Evolutionary conservation across 495 filamentous ascomycete genomes (phyloP), one percentile per base, ranked within the genome.

Genomic region (Aspergillus heteromorphus): DNA sequence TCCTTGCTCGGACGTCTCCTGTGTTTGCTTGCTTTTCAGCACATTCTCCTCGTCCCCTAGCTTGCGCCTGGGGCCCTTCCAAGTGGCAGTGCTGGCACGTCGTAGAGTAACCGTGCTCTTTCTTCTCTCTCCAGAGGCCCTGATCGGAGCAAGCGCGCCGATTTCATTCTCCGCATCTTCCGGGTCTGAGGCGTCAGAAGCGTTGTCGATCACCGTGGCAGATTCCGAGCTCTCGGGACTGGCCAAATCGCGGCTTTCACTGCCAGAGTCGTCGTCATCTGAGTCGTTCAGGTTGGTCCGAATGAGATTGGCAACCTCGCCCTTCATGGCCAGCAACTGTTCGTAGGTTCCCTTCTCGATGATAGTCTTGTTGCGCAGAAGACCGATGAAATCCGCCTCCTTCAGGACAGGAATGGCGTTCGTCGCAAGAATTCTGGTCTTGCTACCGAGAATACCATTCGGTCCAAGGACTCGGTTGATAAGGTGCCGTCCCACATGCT

Each of bases 401-500:
- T 85, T 82, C 45, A 99, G 75, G 18, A 99, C 89, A 9, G 93
- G 86, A 59, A 97, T 97, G 0, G 95, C 89, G 64, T 99, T 99
- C 5, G 95, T 97, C 18, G 93, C 95, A 47, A 99, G 78, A 45
- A 99, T 88, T 62, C 92, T 85, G 10, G 93, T 96, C 69, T 97
- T 99, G 36, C 85, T 80, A 41, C 71, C 79, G 27, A 99, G 79
- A 16, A 99, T 79, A 53, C 95, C 95, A 47, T 84, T 86, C 6
- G 83, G 74, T 9, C 95, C 93, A 38, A 99, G 81, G 8, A 99
- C 95, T 58, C 89, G 87, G 65, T 97, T 86, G 59, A 97, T 97
- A 40, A 99, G 75, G 69, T 97, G 95, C 51, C 90, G 80, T 29
- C 95, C 95, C 51, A 99, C 95, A 66, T 99, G 95, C 57, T 96